A percentile compares a stretch with the other conserved stretches of the same genome.
These are phyloP conservation scores for Didymella exigua DNA, from an alignment of 2,329 filamentous ascomycete genomes.

Conservation along the genomic window DNA sequence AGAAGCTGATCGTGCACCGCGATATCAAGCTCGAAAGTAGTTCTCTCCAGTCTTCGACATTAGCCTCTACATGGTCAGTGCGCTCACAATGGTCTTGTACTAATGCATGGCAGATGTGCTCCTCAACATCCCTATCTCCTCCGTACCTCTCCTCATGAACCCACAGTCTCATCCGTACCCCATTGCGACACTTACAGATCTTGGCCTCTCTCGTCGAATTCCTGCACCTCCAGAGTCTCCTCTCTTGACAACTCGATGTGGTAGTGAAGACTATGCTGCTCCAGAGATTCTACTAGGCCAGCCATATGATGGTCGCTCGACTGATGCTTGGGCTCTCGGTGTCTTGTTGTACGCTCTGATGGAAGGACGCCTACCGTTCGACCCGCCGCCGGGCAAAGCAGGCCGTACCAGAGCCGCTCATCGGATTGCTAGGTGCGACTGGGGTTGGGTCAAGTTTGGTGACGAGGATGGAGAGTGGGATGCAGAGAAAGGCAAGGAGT, in stretches of 20 bases:
- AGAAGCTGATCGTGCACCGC: conserved; percentile 85
- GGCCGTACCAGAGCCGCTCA: conserved; percentile 80
- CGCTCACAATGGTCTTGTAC: conserved; percentile 28
- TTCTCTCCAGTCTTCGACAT: conserved; percentile 45
- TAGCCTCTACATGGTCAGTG: conserved; percentile 25
- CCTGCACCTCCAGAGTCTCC: conserved; percentile 75
- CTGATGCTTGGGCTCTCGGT: conserved; percentile 93
- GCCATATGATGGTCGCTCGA: conserved; percentile 88
- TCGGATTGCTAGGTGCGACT: conserved; percentile 93
- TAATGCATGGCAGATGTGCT: conserved; percentile 72
- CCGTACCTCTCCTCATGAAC: conserved; percentile 68
- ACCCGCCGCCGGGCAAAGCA: conserved; percentile 80
- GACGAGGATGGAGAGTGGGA: conserved; percentile 89
- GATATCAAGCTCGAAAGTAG: conserved; percentile 98
- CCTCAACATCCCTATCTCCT: conserved; percentile 75
- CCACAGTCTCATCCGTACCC: conserved; percentile 80
- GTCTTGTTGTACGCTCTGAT: conserved; percentile 92
- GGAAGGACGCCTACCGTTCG: conserved; percentile 91
- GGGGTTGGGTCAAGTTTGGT: conserved; percentile 89
- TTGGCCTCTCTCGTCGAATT: conserved; percentile 86
- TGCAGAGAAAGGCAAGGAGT: conserved; percentile 64
- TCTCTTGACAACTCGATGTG: conserved; percentile 89
- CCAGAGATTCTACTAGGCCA: conserved; percentile 96
- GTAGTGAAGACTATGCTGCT: conserved; percentile 95
- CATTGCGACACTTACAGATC: conserved; percentile 85